phyloP scores from a whole-genome alignment of 495 filamentous ascomycete species.

The Annulohypoxylon moriforme region DNA sequence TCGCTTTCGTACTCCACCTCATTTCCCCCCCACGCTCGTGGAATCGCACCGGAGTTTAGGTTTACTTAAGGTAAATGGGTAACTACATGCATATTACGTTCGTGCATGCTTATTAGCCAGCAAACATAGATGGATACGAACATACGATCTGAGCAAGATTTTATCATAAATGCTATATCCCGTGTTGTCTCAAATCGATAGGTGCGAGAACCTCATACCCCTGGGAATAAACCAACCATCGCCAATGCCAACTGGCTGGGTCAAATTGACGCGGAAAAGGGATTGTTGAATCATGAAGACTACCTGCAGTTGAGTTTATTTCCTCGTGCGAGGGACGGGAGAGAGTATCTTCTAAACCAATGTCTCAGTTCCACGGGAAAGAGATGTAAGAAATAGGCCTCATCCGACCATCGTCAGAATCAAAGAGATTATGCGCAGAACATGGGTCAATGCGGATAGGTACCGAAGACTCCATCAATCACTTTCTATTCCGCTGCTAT shows the following conservation, averaged over 20 bases:
- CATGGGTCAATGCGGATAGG: background rate
- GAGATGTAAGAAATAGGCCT: background rate
- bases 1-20: conserved; percentile 6
- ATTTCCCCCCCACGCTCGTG: conserved; percentile 24
- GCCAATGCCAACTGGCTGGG: background rate
- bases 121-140: conserved; percentile 1
- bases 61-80: conserved; percentile 24
- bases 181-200: background rate
- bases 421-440: background rate
- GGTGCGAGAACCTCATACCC: background rate
- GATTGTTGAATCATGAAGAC: too few relatives aligned
- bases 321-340: too few relatives aligned
- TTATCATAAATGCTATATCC: background rate
- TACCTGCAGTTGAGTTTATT: too few relatives aligned
- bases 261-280: too few relatives aligned
- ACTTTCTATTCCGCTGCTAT: too few relatives aligned
- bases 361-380: background rate
- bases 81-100: conserved; percentile 15
- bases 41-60: conserved; percentile 15
- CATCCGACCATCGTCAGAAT: background rate
- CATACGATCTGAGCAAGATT: background rate
- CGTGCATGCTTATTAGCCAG: background rate
- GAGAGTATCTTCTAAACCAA: background rate
- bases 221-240: background rate
- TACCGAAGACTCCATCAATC: background rate